phyloP scores from a whole-genome alignment of 495 filamentous ascomycete genomes.

The Wilcoxina mikolae region DNA sequence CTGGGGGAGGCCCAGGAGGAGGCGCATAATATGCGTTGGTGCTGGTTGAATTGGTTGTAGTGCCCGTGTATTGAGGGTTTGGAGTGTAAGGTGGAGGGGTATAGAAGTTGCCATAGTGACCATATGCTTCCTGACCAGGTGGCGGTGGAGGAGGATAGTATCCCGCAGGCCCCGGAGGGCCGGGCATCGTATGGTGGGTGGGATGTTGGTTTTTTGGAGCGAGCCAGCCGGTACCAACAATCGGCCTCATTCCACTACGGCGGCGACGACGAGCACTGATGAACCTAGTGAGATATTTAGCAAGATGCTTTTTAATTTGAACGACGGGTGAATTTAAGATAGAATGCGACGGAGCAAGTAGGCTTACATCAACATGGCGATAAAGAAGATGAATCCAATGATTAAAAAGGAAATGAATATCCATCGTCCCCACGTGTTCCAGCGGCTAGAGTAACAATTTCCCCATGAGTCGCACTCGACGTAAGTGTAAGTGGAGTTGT shows the following conservation, averaged over 20 bases:
- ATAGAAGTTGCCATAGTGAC: background rate
- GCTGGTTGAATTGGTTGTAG: background rate
- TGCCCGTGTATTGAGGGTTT: slow-evolving; percentile 4
- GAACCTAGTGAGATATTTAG: slow-evolving; percentile 6
- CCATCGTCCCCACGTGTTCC: slow-evolving; percentile 28
- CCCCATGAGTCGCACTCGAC: slow-evolving; percentile 1
- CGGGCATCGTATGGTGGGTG: slow-evolving; percentile 5
- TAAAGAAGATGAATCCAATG: slow-evolving; percentile 15
- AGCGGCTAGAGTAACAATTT: slow-evolving; percentile 22
- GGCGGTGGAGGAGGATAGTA: slow-evolving; percentile 19
- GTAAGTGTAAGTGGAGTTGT: background rate
- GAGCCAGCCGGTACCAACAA: slow-evolving; percentile 24
- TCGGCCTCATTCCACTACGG: slow-evolving; percentile 11
- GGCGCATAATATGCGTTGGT: background rate
- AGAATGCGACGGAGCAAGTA: background rate
- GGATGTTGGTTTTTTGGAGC: slow-evolving; percentile 15
- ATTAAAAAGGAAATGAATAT: slow-evolving; percentile 33
- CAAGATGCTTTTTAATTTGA: background rate
- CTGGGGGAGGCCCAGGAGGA: slow-evolving; percentile 3
- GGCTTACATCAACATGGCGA: slow-evolving; percentile 14
- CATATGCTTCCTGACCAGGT: background rate
- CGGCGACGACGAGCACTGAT: slow-evolving; percentile 19
- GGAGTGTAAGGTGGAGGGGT: slow-evolving; percentile 18
- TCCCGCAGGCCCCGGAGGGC: background rate
- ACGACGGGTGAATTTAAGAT: too few relatives aligned